These are phyloP conservation scores for Candida alai DNA, from an alignment of 805 yeast species.

Conservation along the genomic window DNA sequence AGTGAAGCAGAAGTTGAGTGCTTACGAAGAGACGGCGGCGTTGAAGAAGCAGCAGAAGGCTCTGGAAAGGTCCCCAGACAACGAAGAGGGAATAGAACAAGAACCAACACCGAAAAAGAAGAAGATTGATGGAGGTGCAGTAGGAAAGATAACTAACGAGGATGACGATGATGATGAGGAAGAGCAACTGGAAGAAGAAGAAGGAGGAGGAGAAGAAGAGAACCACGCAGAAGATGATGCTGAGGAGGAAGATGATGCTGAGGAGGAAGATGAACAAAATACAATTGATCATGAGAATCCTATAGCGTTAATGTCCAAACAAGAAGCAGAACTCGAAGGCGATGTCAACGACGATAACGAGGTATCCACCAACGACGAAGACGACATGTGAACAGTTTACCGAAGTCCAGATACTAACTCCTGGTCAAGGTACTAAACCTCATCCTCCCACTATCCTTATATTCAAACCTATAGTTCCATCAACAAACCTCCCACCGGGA, in stretches of 20 bases:
- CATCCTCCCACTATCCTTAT: too few relatives aligned
- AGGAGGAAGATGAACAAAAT: slow-evolving; percentile 11
- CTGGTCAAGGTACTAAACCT: too few relatives aligned
- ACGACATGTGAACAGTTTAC: too few relatives aligned
- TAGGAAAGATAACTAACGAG: slow-evolving; percentile 9
- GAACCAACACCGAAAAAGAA: slow-evolving; percentile 5
- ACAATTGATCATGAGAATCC: too few relatives aligned
- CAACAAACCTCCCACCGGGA: too few relatives aligned
- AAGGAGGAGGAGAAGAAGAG: slow-evolving; percentile 10
- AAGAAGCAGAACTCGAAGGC: slow-evolving; percentile 33
- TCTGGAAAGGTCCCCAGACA: not conserved
- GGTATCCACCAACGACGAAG: slow-evolving; percentile 15
- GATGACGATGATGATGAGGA: slow-evolving; percentile 11
- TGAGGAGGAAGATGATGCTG: slow-evolving; percentile 13
- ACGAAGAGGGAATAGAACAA: not conserved
- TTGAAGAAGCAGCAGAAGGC: slow-evolving; percentile 25
- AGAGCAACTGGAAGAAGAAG: slow-evolving; percentile 11
- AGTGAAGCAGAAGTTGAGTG: slow-evolving; percentile 30
- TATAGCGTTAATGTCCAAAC: slow-evolving; percentile 27
- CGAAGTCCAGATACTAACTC: too few relatives aligned
- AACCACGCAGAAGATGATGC: slow-evolving; percentile 13
- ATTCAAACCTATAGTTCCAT: too few relatives aligned
- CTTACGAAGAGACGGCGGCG: slow-evolving; percentile 23
- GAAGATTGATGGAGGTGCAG: slow-evolving; percentile 4
- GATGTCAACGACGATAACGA: slow-evolving; percentile 16